Conservation (phyloP, 495 filamentous ascomycete genomes). For the Oleoguttula mirabilis region DNA sequence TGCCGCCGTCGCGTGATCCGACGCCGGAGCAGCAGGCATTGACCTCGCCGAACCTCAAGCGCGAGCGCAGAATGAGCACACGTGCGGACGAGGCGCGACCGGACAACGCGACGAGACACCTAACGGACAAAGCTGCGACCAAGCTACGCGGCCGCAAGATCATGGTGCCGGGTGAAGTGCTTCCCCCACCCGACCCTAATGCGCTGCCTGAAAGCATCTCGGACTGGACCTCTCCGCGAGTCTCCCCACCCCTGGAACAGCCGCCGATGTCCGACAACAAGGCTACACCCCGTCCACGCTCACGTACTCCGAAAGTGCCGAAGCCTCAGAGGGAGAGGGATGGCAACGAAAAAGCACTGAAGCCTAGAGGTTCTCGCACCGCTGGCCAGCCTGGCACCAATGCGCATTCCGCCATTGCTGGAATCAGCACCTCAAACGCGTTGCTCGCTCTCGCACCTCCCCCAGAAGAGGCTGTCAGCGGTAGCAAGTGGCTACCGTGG, state of each 20-base stretch:
- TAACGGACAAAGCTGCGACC: conserved; percentile 18
- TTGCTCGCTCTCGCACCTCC: conserved; percentile 66
- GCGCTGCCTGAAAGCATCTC: conserved; percentile 31
- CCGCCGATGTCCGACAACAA: conserved; percentile 5
- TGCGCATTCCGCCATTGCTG: conserved; percentile 41
- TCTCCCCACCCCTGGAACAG: conserved; percentile 14
- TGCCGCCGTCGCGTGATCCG: conserved; percentile 58
- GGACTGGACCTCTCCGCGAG: conserved; percentile 26
- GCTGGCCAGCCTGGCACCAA: conserved; percentile 43
- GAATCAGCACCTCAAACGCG: conserved; percentile 71
- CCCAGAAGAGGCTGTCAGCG: conserved; percentile 58
- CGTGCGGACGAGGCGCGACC: conserved; percentile 29
- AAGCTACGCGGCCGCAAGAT: conserved; percentile 37
- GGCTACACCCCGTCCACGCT: conserved; percentile 7
- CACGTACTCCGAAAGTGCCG: conserved; percentile 23
- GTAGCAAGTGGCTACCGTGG: conserved; percentile 77
- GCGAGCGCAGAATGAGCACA: conserved; percentile 32
- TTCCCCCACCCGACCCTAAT: conserved; percentile 35
- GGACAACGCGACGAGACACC: conserved; percentile 4
- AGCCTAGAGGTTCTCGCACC: conserved; percentile 35
- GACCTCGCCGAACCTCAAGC: conserved; percentile 31
- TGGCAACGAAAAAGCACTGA: conserved; percentile 19
- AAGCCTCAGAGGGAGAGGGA: conserved; percentile 24
- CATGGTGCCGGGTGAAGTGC: conserved; percentile 37
- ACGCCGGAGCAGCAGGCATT: conserved; percentile 38